Evolutionary conservation across 371 early-diverging fungal genomes (phyloP).

Genomic region (Syncephalastrum contaminatum): DNA sequence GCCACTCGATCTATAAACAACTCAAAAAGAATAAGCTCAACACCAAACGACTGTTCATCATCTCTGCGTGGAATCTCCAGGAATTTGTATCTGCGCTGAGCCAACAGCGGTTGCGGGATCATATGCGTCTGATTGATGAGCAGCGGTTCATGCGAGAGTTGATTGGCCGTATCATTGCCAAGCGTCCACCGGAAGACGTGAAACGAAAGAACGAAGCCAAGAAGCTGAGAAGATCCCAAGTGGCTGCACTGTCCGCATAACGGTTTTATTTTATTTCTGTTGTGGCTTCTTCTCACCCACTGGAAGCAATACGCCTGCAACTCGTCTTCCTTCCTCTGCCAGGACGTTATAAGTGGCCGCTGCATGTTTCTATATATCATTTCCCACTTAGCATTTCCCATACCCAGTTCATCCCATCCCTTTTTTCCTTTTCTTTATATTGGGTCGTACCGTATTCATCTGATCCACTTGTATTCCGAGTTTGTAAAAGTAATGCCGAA

Average conservation of each 20-base stretch:
- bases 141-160: constrained; percentile 35
- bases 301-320: constrained; percentile 59
- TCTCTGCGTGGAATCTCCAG: constrained; percentile 40
- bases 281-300: constrained; percentile 7
- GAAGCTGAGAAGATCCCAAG: too few relatives aligned
- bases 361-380: constrained; percentile 51
- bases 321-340: constrained; percentile 62
- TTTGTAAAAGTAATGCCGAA: constrained; percentile 49
- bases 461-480: constrained; percentile 63
- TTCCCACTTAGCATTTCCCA: neutral
- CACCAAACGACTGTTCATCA: constrained; percentile 35
- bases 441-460: constrained; percentile 57
- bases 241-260: too few relatives aligned
- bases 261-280: too few relatives aligned
- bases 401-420: neutral
- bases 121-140: constrained; percentile 33
- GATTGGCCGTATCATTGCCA: constrained; percentile 35
- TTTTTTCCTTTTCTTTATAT: constrained; percentile 1
- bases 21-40: constrained; percentile 34
- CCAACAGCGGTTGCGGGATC: constrained; percentile 22
- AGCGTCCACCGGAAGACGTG: constrained; percentile 21
- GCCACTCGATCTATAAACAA: constrained; percentile 30
- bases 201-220: constrained; percentile 1
- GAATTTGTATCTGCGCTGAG: constrained; percentile 36
- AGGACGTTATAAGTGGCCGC: constrained; percentile 63